phyloP scores from a whole-genome alignment of 2,329 filamentous ascomycete genomes.

The Colletotrichum acutatum region DNA sequence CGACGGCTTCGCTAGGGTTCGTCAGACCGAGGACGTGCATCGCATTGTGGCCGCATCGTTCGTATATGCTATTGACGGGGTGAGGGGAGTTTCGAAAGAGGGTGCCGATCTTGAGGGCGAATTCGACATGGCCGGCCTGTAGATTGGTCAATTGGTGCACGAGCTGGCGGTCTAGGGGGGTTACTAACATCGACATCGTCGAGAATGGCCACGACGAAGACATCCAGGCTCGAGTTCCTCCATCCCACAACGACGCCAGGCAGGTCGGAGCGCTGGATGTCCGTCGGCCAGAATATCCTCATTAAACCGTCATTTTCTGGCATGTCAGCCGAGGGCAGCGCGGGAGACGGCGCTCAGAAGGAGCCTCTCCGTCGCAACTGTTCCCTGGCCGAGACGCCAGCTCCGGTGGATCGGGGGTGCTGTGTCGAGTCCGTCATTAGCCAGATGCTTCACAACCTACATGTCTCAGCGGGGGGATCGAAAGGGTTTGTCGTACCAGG shows the following conservation, averaged over 20 bases:
- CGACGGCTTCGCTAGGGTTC: conserved; percentile 68
- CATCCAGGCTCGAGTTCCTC: conserved; percentile 90
- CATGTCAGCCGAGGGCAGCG: conserved; percentile 62
- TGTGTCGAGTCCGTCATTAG: conserved; percentile 49
- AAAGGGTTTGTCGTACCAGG: conserved; percentile 68
- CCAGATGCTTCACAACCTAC: conserved; percentile 39
- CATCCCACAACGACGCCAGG: conserved; percentile 94
- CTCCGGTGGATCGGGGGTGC: conserved; percentile 83
- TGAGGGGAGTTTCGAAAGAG: conserved; percentile 86
- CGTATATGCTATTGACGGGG: conserved; percentile 81
- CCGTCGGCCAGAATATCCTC: conserved; percentile 98
- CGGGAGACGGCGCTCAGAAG: conserved; percentile 70
- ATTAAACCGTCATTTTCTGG: conserved; percentile 87
- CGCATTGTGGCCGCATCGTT: conserved; percentile 82
- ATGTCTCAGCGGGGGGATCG: conserved; percentile 29
- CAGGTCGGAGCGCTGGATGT: conserved; percentile 76
- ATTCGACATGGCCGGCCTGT: conserved; percentile 83
- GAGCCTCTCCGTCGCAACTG: conserved; percentile 94
- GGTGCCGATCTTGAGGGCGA: conserved; percentile 84
- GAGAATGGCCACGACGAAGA: conserved; percentile 89
- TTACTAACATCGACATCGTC: conserved; percentile 86
- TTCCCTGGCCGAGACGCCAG: conserved; percentile 93
- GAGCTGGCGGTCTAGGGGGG: not conserved
- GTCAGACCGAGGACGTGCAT: conserved; percentile 89
- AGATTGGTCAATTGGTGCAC: conserved; percentile 40